These are phyloP conservation scores for Botrytis deweyae DNA, from an alignment of 2,329 filamentous ascomycete genomes.

Conservation along the genomic window DNA sequence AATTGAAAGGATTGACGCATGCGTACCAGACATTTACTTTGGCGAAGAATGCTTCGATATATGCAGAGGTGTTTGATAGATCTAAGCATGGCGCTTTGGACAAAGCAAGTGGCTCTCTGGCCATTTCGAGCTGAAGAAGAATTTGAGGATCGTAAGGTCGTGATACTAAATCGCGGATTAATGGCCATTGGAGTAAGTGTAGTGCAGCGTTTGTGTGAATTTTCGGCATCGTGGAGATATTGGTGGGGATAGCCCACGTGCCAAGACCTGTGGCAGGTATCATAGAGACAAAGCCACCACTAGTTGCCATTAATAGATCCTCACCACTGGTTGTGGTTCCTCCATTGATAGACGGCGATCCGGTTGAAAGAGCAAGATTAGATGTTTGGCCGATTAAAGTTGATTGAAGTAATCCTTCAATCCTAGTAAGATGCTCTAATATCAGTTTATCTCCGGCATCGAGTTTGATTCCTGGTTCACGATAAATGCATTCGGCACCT, in stretches of 20 bases:
- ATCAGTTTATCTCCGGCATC: conserved; percentile 86
- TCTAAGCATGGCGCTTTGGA: conserved; percentile 67
- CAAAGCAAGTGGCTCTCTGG: conserved; percentile 68
- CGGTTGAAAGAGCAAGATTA: conserved; percentile 56
- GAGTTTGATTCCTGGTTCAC: conserved; percentile 82
- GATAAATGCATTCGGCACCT: conserved; percentile 79
- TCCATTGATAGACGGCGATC: conserved; percentile 65
- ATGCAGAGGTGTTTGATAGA: conserved; percentile 70
- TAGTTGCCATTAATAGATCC: conserved; percentile 48
- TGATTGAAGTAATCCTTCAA: conserved; percentile 76
- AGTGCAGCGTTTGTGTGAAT: conserved; percentile 78
- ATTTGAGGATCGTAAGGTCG: conserved; percentile 77
- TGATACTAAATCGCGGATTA: conserved; percentile 75
- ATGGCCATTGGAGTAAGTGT: conserved; percentile 75
- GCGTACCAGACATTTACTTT: conserved; percentile 84
- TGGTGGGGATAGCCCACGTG: conserved; percentile 65
- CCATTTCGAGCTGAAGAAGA: conserved; percentile 79
- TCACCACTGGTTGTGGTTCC: conserved; percentile 61
- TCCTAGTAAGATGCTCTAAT: conserved; percentile 72
- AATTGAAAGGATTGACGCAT: conserved; percentile 79
- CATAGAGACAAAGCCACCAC: conserved; percentile 50
- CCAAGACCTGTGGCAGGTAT: conserved; percentile 66
- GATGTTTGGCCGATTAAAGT: conserved; percentile 55
- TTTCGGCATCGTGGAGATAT: conserved; percentile 85
- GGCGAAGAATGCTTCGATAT: conserved; percentile 78